phyloP scores from a whole-genome alignment of 306 rosid genomes.

The Hylodesmum podocarpum region DNA sequence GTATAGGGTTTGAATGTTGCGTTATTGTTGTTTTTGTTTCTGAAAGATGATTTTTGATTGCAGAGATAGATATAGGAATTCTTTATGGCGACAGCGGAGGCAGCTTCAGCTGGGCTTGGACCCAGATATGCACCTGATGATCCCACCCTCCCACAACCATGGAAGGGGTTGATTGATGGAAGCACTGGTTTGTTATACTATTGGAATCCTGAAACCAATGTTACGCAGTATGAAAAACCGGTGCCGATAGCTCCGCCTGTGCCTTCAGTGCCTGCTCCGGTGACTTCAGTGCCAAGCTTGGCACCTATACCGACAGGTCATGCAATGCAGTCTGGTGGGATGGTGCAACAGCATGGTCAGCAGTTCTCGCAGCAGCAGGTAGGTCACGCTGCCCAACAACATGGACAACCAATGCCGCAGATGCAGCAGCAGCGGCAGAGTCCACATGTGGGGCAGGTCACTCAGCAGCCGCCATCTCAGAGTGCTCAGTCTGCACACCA shows the following conservation, averaged over 20 bases:
- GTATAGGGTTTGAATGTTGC: background rate
- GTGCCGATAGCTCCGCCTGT: constrained; percentile 47
- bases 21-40: background rate
- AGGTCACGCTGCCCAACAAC: constrained; percentile 54
- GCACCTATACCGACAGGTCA: constrained; percentile 63
- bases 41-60: constrained; percentile 11
- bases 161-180: constrained; percentile 98
- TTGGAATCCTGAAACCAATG: constrained; percentile 95
- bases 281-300: constrained; percentile 49
- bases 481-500: constrained; percentile 54
- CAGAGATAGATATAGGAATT: constrained; percentile 32
- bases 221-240: constrained; percentile 93
- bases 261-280: constrained; percentile 49
- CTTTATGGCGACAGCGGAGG: constrained; percentile 71
- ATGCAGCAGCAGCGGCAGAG: constrained; percentile 58
- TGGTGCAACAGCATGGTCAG: constrained; percentile 58
- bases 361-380: constrained; percentile 60
- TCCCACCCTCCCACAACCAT: constrained; percentile 85
- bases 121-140: constrained; percentile 97
- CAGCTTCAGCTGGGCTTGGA: constrained; percentile 57
- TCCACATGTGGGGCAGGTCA: constrained; percentile 33
- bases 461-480: constrained; percentile 61
- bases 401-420: constrained; percentile 45
- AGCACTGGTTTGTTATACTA: constrained; percentile 75
- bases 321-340: constrained; percentile 38